Conservation (phyloP, 331 rosid genomes). For the Spiraea crenata region DNA sequence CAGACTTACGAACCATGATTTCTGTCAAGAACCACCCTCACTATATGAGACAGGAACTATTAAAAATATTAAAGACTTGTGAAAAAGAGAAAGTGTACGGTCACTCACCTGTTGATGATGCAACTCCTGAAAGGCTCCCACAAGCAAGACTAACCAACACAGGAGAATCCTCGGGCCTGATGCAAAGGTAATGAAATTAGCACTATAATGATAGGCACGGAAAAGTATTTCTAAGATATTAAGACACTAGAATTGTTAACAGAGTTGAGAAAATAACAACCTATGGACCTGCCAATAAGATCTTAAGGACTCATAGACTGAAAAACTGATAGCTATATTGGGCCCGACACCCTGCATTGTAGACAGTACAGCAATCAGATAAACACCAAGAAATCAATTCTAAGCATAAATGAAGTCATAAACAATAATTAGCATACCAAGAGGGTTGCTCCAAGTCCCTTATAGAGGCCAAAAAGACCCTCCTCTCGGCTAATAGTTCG, state of each 20-base stretch:
- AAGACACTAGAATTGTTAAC: conserved; percentile 11
- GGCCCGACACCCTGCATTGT: conserved; percentile 90
- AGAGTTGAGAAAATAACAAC: conserved; percentile 37
- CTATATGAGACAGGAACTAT: conserved; percentile 1
- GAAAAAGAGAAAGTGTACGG: conserved; percentile 20
- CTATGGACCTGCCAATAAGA: conserved; percentile 74
- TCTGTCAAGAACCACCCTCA: conserved; percentile 6
- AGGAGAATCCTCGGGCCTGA: conserved; percentile 78
- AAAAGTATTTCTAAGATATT: conserved; percentile 2
- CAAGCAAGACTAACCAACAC: conserved; percentile 76
- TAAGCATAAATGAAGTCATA: conserved; percentile 1
- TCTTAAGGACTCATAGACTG: conserved; percentile 87
- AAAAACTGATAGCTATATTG: conserved; percentile 87
- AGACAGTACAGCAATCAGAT: conserved; percentile 21
- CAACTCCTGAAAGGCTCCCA: conserved; percentile 97
- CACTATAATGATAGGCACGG: not conserved
- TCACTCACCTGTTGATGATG: conserved; percentile 95
- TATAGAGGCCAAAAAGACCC: conserved; percentile 87
- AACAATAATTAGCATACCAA: conserved; percentile 55
- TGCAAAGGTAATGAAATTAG: conserved; percentile 19
- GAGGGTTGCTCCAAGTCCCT: conserved; percentile 97
- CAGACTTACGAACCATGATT: not conserved
- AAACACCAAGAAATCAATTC: not conserved
- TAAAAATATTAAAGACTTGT: conserved; percentile 5
- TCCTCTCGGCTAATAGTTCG: conserved; percentile 77